Percentiles rank a stretch among this genome's conserved stretches.
phyloP scores from a whole-genome alignment of 371 early-diverging fungal genomes.

The Mucor indicus region DNA sequence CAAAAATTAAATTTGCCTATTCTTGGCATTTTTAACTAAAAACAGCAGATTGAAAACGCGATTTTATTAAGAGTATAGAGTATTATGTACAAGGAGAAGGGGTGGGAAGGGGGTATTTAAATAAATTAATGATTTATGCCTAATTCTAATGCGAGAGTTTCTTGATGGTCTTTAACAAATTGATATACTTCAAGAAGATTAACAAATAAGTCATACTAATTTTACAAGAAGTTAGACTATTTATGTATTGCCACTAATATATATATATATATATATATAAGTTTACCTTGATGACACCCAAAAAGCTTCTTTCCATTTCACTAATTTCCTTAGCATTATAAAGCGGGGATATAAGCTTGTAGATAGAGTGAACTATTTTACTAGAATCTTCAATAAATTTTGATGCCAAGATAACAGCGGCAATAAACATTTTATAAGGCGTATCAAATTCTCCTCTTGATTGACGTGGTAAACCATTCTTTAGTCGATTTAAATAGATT shows the following conservation, averaged over 20 bases:
- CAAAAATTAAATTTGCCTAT: too few relatives aligned
- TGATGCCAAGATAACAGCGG: conserved; percentile 66
- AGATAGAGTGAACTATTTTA: conserved; percentile 26
- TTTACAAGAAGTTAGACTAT: neutral
- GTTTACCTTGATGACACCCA: conserved; percentile 28
- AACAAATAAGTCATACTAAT: conserved; percentile 20
- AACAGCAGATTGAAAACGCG: too few relatives aligned
- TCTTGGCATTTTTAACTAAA: too few relatives aligned
- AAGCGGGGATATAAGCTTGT: conserved; percentile 33
- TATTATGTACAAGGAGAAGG: too few relatives aligned
- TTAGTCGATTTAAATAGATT: conserved; percentile 69
- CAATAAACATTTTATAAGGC: conserved; percentile 72
- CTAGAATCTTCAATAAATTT: conserved; percentile 64
- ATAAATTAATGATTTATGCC: too few relatives aligned
- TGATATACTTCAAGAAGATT: conserved; percentile 11
- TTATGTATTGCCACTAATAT: neutral
- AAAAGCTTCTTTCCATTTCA: conserved; percentile 49
- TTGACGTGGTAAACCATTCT: conserved; percentile 48
- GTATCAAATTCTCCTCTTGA: conserved; percentile 74
- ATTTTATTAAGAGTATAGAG: too few relatives aligned
- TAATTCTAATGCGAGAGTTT: conserved; percentile 10
- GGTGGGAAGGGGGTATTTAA: too few relatives aligned
- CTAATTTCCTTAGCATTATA: conserved; percentile 58
- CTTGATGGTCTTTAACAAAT: conserved; percentile 16
- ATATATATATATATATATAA: too few relatives aligned